phyloP scores from a whole-genome alignment of 2,329 filamentous ascomycete genomes.

The Trichoderma lentiforme region DNA sequence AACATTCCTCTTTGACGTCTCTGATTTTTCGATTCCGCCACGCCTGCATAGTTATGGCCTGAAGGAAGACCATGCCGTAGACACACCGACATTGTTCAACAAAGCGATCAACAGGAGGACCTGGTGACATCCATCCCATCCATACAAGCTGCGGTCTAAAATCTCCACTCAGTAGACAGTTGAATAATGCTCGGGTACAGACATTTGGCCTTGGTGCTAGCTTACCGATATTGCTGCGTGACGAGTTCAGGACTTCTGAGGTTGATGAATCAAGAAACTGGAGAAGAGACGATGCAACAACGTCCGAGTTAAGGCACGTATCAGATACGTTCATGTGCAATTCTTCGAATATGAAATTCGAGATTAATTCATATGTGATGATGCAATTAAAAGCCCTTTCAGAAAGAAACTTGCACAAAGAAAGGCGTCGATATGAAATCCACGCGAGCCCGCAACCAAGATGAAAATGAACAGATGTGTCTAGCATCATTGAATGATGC shows the following conservation, averaged over 20 bases:
- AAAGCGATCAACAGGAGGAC: neutral
- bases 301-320: neutral
- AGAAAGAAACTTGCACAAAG: neutral
- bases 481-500: neutral
- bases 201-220: neutral
- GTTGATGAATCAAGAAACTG: neutral
- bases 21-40: neutral
- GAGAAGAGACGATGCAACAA: neutral
- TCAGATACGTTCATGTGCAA: neutral
- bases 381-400: too few relatives aligned
- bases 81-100: neutral
- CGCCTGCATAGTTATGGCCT: neutral
- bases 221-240: neutral
- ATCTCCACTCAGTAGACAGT: neutral
- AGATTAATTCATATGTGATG: neutral
- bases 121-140: neutral
- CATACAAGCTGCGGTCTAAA: neutral
- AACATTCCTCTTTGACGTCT: neutral
- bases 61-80: neutral
- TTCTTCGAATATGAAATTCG: neutral
- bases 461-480: neutral
- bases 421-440: neutral
- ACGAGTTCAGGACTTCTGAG: neutral
- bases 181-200: neutral
- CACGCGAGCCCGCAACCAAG: neutral